Conservation (phyloP, 148 eudicot genomes). For the Spergularia marina region DNA sequence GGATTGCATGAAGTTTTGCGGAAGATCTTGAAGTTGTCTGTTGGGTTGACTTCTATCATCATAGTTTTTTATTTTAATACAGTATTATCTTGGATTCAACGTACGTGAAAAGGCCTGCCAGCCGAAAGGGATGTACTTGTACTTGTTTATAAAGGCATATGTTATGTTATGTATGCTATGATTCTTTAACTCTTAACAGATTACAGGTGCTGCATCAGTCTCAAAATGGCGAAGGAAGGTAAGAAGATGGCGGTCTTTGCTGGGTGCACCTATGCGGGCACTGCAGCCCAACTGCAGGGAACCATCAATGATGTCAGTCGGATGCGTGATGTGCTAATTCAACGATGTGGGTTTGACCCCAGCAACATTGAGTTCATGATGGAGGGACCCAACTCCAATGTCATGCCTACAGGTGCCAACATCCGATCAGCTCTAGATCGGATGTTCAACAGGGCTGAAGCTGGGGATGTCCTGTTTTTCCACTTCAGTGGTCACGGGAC, state of each 20-base stretch:
- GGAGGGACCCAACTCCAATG: conserved; percentile 36
- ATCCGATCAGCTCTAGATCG: conserved; percentile 33
- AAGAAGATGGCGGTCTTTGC: conserved; percentile 47
- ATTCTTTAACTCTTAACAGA: background rate
- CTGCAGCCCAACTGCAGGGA: conserved; percentile 41
- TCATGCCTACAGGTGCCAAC: conserved; percentile 47
- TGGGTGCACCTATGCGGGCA: conserved; percentile 55
- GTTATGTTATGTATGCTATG: background rate
- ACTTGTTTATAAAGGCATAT: background rate
- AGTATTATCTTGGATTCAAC: background rate
- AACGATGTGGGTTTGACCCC: conserved; percentile 39
- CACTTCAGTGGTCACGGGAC: conserved; percentile 56
- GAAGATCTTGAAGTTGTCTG: background rate
- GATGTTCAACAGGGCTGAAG: conserved; percentile 40
- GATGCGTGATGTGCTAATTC: conserved; percentile 36
- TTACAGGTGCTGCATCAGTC: background rate
- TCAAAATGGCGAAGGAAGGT: background rate
- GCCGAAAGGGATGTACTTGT: background rate
- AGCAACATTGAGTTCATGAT: conserved; percentile 38
- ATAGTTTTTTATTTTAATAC: background rate
- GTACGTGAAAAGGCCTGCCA: background rate
- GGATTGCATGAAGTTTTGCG: background rate
- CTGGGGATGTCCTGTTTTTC: conserved; percentile 44
- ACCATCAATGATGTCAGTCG: conserved; percentile 51
- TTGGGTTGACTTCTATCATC: conserved; percentile 8